These are phyloP conservation scores for Beauveria australis DNA, from an alignment of 2,329 filamentous ascomycete genomes.

Conservation along the genomic window DNA sequence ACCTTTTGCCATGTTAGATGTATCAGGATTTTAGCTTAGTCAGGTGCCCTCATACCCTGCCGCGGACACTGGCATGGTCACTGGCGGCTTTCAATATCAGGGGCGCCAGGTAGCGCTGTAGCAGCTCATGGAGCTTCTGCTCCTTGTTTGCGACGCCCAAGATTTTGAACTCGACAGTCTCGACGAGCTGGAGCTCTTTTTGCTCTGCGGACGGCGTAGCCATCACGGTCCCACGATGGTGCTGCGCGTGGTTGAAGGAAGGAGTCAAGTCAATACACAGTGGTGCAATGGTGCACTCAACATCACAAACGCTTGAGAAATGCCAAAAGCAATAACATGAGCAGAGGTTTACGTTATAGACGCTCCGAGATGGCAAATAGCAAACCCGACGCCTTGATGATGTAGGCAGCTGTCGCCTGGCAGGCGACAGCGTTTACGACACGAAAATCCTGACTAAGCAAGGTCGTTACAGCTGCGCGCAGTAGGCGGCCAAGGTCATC, in stretches of 20 bases:
- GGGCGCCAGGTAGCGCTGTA: slow-evolving; percentile 72
- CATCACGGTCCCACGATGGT: slow-evolving; percentile 21
- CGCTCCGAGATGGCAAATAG: neutral
- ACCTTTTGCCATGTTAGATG: slow-evolving; percentile 26
- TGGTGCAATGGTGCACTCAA: neutral
- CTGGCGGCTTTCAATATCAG: slow-evolving; percentile 81
- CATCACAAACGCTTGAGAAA: neutral
- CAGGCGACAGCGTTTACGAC: slow-evolving; percentile 10
- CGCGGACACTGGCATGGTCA: slow-evolving; percentile 69
- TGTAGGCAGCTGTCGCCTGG: slow-evolving; percentile 6
- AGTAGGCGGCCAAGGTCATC: neutral
- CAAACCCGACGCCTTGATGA: neutral
- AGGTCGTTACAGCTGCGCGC: neutral
- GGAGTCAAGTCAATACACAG: neutral
- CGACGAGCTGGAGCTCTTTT: slow-evolving; percentile 72
- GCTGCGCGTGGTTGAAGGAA: neutral
- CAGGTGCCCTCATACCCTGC: slow-evolving; percentile 46
- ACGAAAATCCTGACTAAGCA: slow-evolving; percentile 7
- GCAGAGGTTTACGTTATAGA: neutral
- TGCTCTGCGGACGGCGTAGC: slow-evolving; percentile 41
- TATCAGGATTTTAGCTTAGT: neutral
- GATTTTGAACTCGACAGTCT: slow-evolving; percentile 79
- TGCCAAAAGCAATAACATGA: neutral
- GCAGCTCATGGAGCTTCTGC: slow-evolving; percentile 66
- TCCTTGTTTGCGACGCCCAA: slow-evolving; percentile 72